Evolutionary conservation across 1,284 basidiomycete genomes (phyloP).

Genomic region (Mycosarcoma maydis): DNA sequence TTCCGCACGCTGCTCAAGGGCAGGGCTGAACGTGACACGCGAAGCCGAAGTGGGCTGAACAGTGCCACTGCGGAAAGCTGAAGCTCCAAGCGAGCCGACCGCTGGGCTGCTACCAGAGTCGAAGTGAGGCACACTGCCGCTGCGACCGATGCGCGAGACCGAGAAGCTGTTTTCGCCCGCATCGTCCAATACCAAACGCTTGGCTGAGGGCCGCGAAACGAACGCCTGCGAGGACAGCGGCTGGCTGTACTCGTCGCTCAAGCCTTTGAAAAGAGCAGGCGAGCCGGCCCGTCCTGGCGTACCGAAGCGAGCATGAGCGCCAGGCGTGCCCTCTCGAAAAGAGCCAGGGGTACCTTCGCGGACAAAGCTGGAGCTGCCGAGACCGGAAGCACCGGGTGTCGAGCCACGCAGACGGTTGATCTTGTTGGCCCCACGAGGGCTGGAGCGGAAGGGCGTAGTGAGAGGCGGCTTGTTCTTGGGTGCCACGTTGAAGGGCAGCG

Average conservation of each 20-base stretch:
- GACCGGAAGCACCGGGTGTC: conserved; percentile 54
- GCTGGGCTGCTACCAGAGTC: conserved; percentile 35
- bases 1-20: conserved; percentile 51
- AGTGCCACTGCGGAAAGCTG: conserved; percentile 45
- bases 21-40: conserved; percentile 59
- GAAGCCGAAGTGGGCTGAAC: conserved; percentile 38
- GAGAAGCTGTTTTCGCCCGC: conserved; percentile 40
- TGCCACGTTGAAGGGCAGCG: conserved; percentile 66
- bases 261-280: conserved; percentile 68
- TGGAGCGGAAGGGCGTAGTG: conserved; percentile 70
- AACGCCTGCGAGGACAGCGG: conserved; percentile 71
- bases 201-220: conserved; percentile 83
- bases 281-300: conserved; percentile 60
- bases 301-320: conserved; percentile 37
- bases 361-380: conserved; percentile 40
- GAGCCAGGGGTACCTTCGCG: conserved; percentile 53
- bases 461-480: conserved; percentile 68
- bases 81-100: conserved; percentile 30
- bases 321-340: conserved; percentile 63
- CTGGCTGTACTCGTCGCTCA: conserved; percentile 70
- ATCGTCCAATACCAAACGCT: conserved; percentile 86
- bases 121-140: conserved; percentile 46
- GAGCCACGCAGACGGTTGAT: conserved; percentile 63
- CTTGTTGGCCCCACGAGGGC: conserved; percentile 55
- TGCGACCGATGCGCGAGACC: conserved; percentile 39